Base-by-base conservation (phyloP, 2,329 filamentous ascomycete genomes). In the Cladosporium phlei region DNA sequence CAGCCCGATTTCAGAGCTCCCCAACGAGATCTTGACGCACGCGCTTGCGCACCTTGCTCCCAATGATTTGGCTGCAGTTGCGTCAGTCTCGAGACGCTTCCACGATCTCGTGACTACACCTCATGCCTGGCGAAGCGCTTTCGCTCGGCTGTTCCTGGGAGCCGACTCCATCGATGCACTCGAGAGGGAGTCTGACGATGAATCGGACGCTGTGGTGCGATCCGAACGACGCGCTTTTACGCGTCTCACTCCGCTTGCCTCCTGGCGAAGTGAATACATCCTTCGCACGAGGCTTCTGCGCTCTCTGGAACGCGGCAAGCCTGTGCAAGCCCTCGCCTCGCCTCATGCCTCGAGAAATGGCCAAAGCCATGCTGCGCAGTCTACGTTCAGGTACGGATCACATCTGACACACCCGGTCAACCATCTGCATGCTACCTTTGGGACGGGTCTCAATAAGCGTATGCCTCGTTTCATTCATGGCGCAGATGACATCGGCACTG, bases 191-290 rank as follows among this genome's bases (percentile, higher is more conserved):
- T 69, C 69, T 56, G 70, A 74, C 17, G 66, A 71, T 19, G 69
- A 79, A 67, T 35, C 66, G 69, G 45, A 81, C 80, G 59, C 66
- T 65, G 37, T 39, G 16, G 71, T 89, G 34, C 78, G 80, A 21
- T 84, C 85, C 1, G 86, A 93, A 60, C 79, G 80, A 56, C 85
- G 89, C 34, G 79, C 81, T 54, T 98, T 97, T 60, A 80, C 86
- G 12, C 82, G 90, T 33, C 75, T 98, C 46, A 94, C 87, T 8
- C 76, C 82, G 3, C 70, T 90, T 51, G 86, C 89, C n/a, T 93
- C 90, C 7, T 97, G 93, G 91, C 80, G 91, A 56, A 96, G 88
- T 66, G 93, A 98, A 66, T 98, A 97, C 60, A 85, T 97, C 38
- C 70, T 95, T 47, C 79, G 93, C 37, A 96, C 89, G 2, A 80